Evolutionary conservation across 1,284 basidiomycete genomes (phyloP), one percentile per base, ranked within the genome.

Genomic region (Ceratobasidium papillatum): DNA sequence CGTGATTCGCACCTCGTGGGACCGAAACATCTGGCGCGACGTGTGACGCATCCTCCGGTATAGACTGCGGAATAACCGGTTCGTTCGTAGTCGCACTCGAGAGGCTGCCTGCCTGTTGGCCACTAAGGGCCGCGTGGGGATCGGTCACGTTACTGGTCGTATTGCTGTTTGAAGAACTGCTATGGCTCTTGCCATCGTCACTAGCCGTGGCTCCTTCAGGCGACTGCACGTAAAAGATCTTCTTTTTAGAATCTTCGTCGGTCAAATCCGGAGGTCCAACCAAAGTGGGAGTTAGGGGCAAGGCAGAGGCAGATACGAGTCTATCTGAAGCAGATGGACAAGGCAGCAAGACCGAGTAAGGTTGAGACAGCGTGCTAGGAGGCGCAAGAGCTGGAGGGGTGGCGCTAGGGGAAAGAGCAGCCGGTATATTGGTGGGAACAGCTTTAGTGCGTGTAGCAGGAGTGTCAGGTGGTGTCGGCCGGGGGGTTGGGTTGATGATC

Each of bases 401-500:
- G 25, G 34, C 41, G 27, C 56, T 36, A 56, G 68, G 68, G 36
- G 56, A 71, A 8, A 71, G 54, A 14, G 68, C 43, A 11, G 41
- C 41, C 17, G 68, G 74, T 36, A 56, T 66, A 36, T 62, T 47
- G 68, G 64, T 54, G 58, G 52, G 43, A 27, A 52, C 59, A 14
- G 58, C 54, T 64, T 58, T 38, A 49, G 72, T 41, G 47, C 73
- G 62, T 87, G 87, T 5, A 36, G 68, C 54, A 36, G 88, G 88
- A 1, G 88, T 88, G 1, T 87, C 75, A 54, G 77, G 77, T 34
- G 77, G 77, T 12, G 77, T 78, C 17, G 76, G 87, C 79, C 87
- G 87, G 8, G 86, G 86, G 1, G 86, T 86, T 14, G 86, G 85
- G 66, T 89, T 87, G 9, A 89, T 87, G 38, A 90, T 83, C 19